Evolutionary conservation across 2,329 filamentous ascomycete genomes (phyloP).

Genomic region (Penicillium crustosum): DNA sequence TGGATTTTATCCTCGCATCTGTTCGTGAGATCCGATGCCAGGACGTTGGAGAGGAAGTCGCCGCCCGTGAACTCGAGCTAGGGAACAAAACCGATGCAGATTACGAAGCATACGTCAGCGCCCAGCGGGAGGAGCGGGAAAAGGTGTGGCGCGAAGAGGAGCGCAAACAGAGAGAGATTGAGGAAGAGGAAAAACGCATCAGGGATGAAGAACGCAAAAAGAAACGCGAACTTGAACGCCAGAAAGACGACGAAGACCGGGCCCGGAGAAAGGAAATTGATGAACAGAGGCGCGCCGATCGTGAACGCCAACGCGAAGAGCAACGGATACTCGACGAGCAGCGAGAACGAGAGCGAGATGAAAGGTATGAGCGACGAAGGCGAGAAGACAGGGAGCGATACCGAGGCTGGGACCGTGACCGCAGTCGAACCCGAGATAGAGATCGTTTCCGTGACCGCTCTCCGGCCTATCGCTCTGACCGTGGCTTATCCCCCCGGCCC

Average conservation of each 20-base stretch:
- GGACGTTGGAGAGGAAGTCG: constrained; percentile 59
- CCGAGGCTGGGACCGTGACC: constrained; percentile 40
- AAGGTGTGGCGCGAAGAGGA: constrained; percentile 51
- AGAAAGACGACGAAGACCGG: constrained; percentile 48
- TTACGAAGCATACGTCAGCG: constrained; percentile 56
- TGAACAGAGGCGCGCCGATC: constrained; percentile 50
- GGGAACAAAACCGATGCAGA: constrained; percentile 62
- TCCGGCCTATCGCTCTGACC: constrained; percentile 35
- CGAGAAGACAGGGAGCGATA: constrained; percentile 49
- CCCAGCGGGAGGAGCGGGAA: constrained; percentile 53
- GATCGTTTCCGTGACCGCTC: constrained; percentile 35
- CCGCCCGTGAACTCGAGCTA: constrained; percentile 53
- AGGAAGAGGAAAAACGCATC: constrained; percentile 43
- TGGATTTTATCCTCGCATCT: constrained; percentile 54
- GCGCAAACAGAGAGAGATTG: constrained; percentile 54
- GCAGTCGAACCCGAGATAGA: constrained; percentile 38
- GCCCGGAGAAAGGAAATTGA: constrained; percentile 53
- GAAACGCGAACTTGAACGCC: constrained; percentile 44
- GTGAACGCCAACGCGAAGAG: constrained; percentile 53
- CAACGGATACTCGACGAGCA: constrained; percentile 56
- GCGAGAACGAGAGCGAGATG: constrained; percentile 51
- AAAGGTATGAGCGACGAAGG: constrained; percentile 46
- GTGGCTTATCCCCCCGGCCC: constrained; percentile 29
- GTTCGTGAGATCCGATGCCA: constrained; percentile 58
- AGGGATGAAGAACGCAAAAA: constrained; percentile 46